A percentile compares a stretch with the other conserved stretches of the same genome.
These are phyloP conservation scores for Phytophthora lateralis DNA, from an alignment of 352 stramenopile genomes.

Conservation along the genomic window DNA sequence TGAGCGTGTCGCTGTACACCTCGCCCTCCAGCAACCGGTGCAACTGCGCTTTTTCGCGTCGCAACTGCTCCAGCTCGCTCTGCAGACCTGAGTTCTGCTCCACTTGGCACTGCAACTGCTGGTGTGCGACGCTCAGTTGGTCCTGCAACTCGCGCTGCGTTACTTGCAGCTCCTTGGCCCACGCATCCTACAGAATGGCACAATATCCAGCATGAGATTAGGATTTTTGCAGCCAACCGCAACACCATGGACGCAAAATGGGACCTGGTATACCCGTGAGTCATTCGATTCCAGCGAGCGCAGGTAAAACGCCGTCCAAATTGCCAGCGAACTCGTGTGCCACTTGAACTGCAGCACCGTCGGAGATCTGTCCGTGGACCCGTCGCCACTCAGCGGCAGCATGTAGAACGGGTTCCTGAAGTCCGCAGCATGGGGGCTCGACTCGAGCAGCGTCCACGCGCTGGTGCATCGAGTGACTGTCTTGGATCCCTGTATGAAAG, in stretches of 20 bases:
- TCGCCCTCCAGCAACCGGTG: conserved; percentile 68
- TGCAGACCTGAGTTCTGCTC: conserved; percentile 81
- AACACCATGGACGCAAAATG: conserved; percentile 18
- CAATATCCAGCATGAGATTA: conserved; percentile 12
- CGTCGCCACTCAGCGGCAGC: conserved; percentile 44
- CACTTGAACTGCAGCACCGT: conserved; percentile 85
- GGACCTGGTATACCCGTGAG: conserved; percentile 75
- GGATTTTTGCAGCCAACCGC: background rate
- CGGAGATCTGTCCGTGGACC: conserved; percentile 58
- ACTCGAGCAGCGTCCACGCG: conserved; percentile 65
- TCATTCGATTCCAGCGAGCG: conserved; percentile 84
- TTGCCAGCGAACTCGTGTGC: conserved; percentile 81
- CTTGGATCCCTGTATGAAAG: conserved; percentile 49
- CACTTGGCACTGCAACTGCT: conserved; percentile 71
- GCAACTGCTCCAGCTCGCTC: conserved; percentile 65
- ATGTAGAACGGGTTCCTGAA: conserved; percentile 87
- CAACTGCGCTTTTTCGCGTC: conserved; percentile 65
- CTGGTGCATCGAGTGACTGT: conserved; percentile 66
- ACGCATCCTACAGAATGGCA: conserved; percentile 61
- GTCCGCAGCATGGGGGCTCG: conserved; percentile 45
- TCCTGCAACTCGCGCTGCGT: conserved; percentile 80
- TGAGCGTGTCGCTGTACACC: conserved; percentile 71
- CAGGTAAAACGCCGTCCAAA: conserved; percentile 87
- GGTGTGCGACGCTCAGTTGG: conserved; percentile 63
- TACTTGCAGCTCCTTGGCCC: conserved; percentile 82